A percentile compares a stretch with the other conserved stretches of the same genome.
Conservation (phyloP, 2,329 filamentous ascomycete species). For the Colletotrichum paranaense region DNA sequence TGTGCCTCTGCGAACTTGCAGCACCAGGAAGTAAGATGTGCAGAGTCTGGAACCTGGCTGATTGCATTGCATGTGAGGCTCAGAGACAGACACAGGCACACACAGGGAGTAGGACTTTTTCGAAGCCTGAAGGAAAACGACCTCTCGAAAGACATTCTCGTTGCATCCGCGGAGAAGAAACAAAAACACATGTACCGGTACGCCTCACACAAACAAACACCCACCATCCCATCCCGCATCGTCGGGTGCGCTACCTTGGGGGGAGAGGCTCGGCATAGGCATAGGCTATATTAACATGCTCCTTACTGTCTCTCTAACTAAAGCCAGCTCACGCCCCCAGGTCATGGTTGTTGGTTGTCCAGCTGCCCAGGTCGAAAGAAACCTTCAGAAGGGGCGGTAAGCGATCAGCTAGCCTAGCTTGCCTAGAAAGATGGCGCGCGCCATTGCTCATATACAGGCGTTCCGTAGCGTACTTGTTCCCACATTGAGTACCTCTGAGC, state of each 20-base stretch:
- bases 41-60: no score
- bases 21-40: not conserved
- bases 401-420: slow-evolving; percentile 12
- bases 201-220: not conserved
- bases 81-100: not conserved
- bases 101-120: not conserved
- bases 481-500: no score
- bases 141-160: not conserved
- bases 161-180: not conserved
- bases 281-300: not conserved
- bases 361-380: no score
- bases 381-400: slow-evolving; percentile 21
- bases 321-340: not conserved
- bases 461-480: not conserved
- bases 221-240: not conserved
- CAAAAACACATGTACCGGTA: not conserved
- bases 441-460: not conserved
- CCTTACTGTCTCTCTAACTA: not conserved
- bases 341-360: no score
- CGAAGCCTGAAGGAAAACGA: not conserved
- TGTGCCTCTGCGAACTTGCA: slow-evolving; percentile 18
- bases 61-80: slow-evolving; percentile 1
- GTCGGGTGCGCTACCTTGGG: slow-evolving; percentile 2
- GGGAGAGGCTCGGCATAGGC: slow-evolving; percentile 12
- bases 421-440: not conserved